Evolutionary conservation across 495 filamentous ascomycete genomes (phyloP), one percentile per base, ranked within the genome.

Genomic region (Clavariopsis aquatica): DNA sequence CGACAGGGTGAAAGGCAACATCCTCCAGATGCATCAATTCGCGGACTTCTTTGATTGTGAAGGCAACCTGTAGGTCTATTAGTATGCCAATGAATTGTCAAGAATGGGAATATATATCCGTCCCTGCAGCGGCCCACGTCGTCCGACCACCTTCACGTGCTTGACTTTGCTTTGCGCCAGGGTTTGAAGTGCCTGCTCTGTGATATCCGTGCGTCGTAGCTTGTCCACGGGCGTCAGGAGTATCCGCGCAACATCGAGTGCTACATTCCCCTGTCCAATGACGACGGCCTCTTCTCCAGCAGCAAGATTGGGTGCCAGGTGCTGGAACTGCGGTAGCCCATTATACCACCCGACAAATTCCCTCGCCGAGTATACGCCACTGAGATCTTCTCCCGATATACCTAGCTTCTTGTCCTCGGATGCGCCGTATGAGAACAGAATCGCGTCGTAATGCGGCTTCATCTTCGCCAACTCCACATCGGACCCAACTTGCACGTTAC

Each of bases 291-390:
- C 84, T 49, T 96, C 92, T 1, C 89, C 91, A 8, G 81, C 78
- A 1, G 84, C 84, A 15, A 98, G 83, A 70, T 91, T 84, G 1
- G 93, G 94, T 13, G 81, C 79, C n/a, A 96, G 76, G 67, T 84
- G 74, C 24, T 89, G 83, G 73, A 90, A 89, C 70, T 96, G 89
- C 0, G 94, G 95, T 0, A 96, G 81, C 19, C 95, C 93, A 72
- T 98, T 98, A 76, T 98, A 98, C 94, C 94, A 98, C 17, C 93
- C 94, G 6, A 98, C 95, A 75, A 98, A 98, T 52, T 91, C 89
- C 7, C 94, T 84, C 2, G 94, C 94, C 17, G 92, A 96, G 76
- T 91, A 87, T 36, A 98, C 86, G 43, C 91, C 90, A 12, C 79
- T 78, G 34, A 90, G 68, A 15, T 86, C 78, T 70, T 98, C 94